Conservation (phyloP, 768 basidiomycete genomes). For the Lentinula aciculospora region DNA sequence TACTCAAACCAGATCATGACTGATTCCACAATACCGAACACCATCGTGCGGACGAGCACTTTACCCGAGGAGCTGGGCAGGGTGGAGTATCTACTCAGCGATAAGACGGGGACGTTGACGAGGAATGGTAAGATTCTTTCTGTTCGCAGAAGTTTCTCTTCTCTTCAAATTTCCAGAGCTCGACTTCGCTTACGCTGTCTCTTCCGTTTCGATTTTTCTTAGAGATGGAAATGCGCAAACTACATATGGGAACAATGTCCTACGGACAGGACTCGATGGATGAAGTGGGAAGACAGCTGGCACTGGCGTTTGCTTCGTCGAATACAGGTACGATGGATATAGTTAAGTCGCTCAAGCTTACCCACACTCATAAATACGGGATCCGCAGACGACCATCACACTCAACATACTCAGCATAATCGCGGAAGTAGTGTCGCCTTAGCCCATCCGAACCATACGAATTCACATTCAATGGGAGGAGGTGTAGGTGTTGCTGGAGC, state of each 20-base stretch:
- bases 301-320: slow-evolving; percentile 75
- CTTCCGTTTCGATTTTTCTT: neutral
- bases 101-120: slow-evolving; percentile 97
- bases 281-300: slow-evolving; percentile 91
- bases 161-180: too few relatives aligned
- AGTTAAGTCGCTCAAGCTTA: neutral
- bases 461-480: neutral
- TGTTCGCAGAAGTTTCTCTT: too few relatives aligned
- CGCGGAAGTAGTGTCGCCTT: neutral
- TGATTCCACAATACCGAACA: slow-evolving; percentile 87
- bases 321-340: slow-evolving; percentile 43
- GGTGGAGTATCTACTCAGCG: slow-evolving; percentile 92
- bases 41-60: slow-evolving; percentile 96
- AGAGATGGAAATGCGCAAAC: slow-evolving; percentile 99
- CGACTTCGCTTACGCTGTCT: neutral
- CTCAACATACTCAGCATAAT: neutral
- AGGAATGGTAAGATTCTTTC: slow-evolving; percentile 95
- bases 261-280: slow-evolving; percentile 99
- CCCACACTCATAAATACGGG: neutral
- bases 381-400: neutral
- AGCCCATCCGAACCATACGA: neutral
- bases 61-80: slow-evolving; percentile 94
- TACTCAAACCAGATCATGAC: slow-evolving; percentile 95
- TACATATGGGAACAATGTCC: slow-evolving; percentile 98
- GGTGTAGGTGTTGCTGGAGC: neutral